Evolutionary conservation across 192 early-diverging fungal genomes (phyloP).

Genomic region (Coemansia sp.): DNA sequence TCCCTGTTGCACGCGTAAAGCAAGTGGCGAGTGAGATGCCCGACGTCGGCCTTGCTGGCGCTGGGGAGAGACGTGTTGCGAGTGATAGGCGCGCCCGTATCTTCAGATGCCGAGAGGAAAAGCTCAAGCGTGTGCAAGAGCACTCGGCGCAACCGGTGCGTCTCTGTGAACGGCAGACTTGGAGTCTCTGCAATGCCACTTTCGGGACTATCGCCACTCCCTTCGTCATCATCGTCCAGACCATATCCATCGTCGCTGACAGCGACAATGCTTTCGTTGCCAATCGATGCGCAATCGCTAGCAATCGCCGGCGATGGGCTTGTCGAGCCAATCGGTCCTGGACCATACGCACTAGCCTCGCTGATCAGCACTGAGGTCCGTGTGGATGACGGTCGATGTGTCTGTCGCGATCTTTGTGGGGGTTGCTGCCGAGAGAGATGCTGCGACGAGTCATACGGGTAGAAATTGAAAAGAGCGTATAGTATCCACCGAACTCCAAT

Average conservation of each 20-base stretch:
- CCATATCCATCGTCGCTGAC: constrained; percentile 9
- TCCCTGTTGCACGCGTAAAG: constrained; percentile 44
- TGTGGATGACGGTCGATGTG: constrained; percentile 8
- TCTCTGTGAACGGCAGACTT: constrained; percentile 16
- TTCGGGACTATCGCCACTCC: background rate
- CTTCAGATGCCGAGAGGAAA: constrained; percentile 31
- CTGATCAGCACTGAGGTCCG: constrained; percentile 10
- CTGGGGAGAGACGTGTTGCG: constrained; percentile 9
- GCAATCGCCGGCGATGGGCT: background rate
- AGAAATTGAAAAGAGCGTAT: constrained; percentile 35
- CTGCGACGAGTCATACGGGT: constrained; percentile 46
- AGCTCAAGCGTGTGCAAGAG: constrained; percentile 36
- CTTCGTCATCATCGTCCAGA: constrained; percentile 9
- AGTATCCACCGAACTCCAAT: constrained; percentile 43
- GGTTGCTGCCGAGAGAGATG: constrained; percentile 32
- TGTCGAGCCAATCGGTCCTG: background rate
- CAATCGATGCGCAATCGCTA: background rate
- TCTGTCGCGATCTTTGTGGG: background rate
- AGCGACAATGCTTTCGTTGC: background rate
- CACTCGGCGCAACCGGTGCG: constrained; percentile 22
- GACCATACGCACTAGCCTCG: background rate
- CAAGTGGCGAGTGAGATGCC: constrained; percentile 29
- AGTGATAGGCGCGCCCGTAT: constrained; percentile 1
- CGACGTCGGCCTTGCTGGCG: constrained; percentile 22
- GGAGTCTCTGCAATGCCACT: constrained; percentile 24